phyloP scores from a whole-genome alignment of 495 filamentous ascomycete genomes.

The Podospora pseudocomata region DNA sequence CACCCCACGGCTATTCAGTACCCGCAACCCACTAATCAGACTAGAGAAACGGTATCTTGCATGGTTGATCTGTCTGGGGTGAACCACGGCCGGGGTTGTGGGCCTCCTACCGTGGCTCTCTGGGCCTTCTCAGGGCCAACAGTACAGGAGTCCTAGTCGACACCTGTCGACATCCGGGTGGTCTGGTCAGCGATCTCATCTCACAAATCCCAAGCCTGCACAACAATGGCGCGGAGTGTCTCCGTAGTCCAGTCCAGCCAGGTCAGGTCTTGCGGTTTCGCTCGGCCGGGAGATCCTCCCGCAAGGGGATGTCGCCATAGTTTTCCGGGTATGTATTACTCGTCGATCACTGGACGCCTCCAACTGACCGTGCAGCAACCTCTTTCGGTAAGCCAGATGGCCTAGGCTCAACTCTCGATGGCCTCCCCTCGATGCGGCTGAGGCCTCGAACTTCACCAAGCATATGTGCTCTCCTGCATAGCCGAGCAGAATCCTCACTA shows the following conservation, averaged over 20 bases:
- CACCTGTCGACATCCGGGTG: background rate
- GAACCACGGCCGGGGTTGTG: background rate
- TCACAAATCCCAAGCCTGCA: background rate
- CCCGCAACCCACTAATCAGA: background rate
- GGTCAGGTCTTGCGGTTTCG: background rate
- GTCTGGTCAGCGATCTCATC: background rate
- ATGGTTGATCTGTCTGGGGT: background rate
- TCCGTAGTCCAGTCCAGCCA: background rate
- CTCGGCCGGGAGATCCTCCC: conserved; percentile 4
- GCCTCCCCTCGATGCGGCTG: background rate
- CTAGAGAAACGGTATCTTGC: background rate
- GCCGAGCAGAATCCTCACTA: background rate
- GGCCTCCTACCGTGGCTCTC: too few species aligned
- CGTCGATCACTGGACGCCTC: conserved; percentile 10
- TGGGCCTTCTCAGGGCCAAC: background rate
- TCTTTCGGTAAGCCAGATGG: background rate
- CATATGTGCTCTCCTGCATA: background rate
- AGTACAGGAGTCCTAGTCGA: background rate
- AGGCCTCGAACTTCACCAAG: background rate
- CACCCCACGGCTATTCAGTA: background rate
- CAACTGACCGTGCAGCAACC: background rate
- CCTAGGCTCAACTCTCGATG: background rate
- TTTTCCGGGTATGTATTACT: background rate
- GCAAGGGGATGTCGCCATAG: conserved; percentile 12
- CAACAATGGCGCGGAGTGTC: background rate